Evolutionary conservation across 2,329 filamentous ascomycete genomes (phyloP), one percentile per base, ranked within the genome.

Genomic region (Venturia effusa): DNA sequence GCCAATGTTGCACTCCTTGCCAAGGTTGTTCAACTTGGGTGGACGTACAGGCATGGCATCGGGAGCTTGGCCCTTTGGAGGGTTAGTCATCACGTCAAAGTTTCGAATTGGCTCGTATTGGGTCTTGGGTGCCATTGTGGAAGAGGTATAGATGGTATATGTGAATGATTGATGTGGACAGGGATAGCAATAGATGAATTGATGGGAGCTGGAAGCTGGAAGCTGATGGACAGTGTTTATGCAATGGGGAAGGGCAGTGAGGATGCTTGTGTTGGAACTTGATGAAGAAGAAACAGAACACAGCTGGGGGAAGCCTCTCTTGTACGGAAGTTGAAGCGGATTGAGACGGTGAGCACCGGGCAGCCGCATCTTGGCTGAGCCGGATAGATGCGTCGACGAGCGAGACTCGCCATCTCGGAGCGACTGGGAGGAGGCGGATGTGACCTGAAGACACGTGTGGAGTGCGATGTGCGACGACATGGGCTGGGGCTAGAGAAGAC

Each of bases 21-120:
- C 65, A 22, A 61, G 41, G 13, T 34, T 48, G 64, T 66, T 65
- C 19, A 62, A 37, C n/a, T 65, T 54, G 3, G 4, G 7, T 27
- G 54, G 54, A 19, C 64, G 64, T n/a, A 32, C 3, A 40, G 64
- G 64, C 51, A 57, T 57, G 8, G 15, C 27, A n/a, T 34, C 30
- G 3, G 51, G 51, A 30, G 11, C 15, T 7, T 19, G 15, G 15
- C 27, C 4, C 51, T 57, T 57, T 19, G 51, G 30, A 32, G 51
- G 51, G 17, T 57, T 57, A 57, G 51, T 57, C 34, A 34, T 57
- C 4, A 57, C 15, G 24, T 57, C 51, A n/a, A 57, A 57, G 27
- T 57, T 34, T 57, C 51, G 51, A 24, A 34, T 17, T 17, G 48
- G 48, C 27, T 51, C 45, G 22, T 11, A 51, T 51, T 19, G 24